phyloP scores from a whole-genome alignment of 2,329 filamentous ascomycete species.

The Penicillium sp. region DNA sequence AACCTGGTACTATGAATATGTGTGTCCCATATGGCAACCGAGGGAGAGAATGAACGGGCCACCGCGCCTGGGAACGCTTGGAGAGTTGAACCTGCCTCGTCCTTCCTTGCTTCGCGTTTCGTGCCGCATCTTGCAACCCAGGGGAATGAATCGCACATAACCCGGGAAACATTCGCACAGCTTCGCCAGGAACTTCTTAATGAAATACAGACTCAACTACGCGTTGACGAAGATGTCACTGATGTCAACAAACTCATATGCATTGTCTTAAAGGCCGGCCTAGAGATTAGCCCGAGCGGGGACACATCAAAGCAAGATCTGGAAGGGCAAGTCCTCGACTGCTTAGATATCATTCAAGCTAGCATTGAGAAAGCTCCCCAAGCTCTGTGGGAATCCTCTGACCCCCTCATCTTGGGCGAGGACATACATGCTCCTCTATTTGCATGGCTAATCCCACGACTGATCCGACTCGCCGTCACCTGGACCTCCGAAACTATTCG shows the following conservation, averaged over 20 bases:
- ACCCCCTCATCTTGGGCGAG: conserved; percentile 56
- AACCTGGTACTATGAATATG: conserved; percentile 8
- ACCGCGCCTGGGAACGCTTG: conserved; percentile 19
- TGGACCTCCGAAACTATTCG: conserved; percentile 43
- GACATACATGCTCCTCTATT: conserved; percentile 50
- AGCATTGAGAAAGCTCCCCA: conserved; percentile 71
- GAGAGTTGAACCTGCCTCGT: conserved; percentile 53
- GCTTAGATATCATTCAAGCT: conserved; percentile 72
- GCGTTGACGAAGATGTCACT: conserved; percentile 63
- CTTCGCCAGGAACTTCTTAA: conserved; percentile 65
- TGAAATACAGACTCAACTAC: conserved; percentile 43
- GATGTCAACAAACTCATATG: conserved; percentile 85
- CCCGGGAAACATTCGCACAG: conserved; percentile 71
- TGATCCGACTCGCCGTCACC: conserved; percentile 49
- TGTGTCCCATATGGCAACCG: conserved; percentile 26
- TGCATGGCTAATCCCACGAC: conserved; percentile 54
- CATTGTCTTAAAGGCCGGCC: conserved; percentile 74
- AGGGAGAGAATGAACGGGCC: conserved; percentile 19
- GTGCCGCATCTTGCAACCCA: conserved; percentile 74
- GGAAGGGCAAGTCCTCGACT: conserved; percentile 55
- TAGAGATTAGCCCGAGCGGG: conserved; percentile 60
- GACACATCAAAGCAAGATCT: conserved; percentile 56
- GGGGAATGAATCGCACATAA: conserved; percentile 60
- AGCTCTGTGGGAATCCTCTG: conserved; percentile 64
- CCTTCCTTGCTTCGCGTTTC: conserved; percentile 82